Evolutionary conservation across 116 monocot genomes (phyloP), one percentile per base, ranked within the genome.

Genomic region (Cymodocea nodosa): DNA sequence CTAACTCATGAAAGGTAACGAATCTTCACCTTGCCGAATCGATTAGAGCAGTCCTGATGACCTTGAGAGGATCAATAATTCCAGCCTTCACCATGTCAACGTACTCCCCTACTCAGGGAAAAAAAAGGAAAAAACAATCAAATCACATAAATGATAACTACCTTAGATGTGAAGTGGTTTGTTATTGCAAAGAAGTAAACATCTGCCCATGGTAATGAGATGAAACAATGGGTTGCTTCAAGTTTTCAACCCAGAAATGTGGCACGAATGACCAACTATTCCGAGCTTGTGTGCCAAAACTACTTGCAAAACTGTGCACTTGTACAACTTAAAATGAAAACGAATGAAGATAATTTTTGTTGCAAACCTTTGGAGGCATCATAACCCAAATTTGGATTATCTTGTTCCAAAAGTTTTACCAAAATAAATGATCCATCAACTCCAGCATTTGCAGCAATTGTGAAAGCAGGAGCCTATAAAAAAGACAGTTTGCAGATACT

Each of bases 81-180:
- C 94, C 89, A 68, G 86, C 78, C 71, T 94, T 77, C 56, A 94
- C 84, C 89, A 86, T 86, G 82, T 89, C 89, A 59, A 94, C 93
- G 65, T 89, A 94, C 59, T 86, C 86, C 49, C 86, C 94, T 86
- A 56, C 11, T 68, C 16, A 40, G 67, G 14, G 10, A 70, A 6
- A 50, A 2, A 65, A 49, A 56, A 48, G 24, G 2, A 58, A 22
- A 44, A 44, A 11, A 4, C 6, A 44, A 8, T 44, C 6, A 6
- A 44, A 4, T 44, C 30, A 30, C 30, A 30, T 30, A 30, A 30
- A 30, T 30, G 30, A 30, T 30, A 30, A 1, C 30, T 30, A 30
- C 30, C 30, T 30, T 30, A 3, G 30, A 30, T 30, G 30, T 44
- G 44, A 6, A 44, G 11, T 44, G 44, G 44, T 8, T 4, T 44